Conservation (phyloP, 768 basidiomycete species). For the Tricholomella constricta region DNA sequence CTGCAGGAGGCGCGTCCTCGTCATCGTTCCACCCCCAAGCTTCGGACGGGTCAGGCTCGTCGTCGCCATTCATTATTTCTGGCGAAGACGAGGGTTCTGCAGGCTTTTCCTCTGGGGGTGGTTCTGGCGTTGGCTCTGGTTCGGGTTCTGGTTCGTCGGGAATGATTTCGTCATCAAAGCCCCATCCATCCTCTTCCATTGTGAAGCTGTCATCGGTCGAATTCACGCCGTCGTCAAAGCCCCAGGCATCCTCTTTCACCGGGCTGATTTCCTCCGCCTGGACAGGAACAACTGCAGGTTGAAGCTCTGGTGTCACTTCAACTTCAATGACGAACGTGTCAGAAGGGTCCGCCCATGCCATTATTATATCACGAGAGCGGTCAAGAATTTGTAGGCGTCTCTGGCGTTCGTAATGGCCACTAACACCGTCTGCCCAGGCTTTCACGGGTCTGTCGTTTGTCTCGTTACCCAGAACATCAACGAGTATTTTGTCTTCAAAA, state of each 20-base stretch:
- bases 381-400: conserved; percentile 69
- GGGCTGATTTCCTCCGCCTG: conserved; percentile 22
- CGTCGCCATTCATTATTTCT: conserved; percentile 16
- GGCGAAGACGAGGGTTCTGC: conserved; percentile 7
- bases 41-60: conserved; percentile 48
- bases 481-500: conserved; percentile 63
- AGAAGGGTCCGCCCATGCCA: conserved; percentile 38
- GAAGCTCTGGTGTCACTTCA: conserved; percentile 32
- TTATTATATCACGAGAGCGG: conserved; percentile 54
- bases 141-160: conserved; percentile 23
- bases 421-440: conserved; percentile 68
- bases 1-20: conserved; percentile 36
- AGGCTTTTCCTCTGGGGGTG: conserved; percentile 9
- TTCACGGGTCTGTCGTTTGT: conserved; percentile 55
- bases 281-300: conserved; percentile 30
- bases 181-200: conserved; percentile 48
- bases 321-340: conserved; percentile 46
- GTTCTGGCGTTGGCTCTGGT: conserved; percentile 18
- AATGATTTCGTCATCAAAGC: conserved; percentile 49
- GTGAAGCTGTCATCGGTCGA: conserved; percentile 27
- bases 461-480: conserved; percentile 50
- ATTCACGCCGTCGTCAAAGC: conserved; percentile 46
- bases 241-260: conserved; percentile 47
- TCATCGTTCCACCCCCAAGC: conserved; percentile 83
- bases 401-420: conserved; percentile 77